phyloP scores from a whole-genome alignment of 2,329 filamentous ascomycete species.

The Fusarium miscanthi region DNA sequence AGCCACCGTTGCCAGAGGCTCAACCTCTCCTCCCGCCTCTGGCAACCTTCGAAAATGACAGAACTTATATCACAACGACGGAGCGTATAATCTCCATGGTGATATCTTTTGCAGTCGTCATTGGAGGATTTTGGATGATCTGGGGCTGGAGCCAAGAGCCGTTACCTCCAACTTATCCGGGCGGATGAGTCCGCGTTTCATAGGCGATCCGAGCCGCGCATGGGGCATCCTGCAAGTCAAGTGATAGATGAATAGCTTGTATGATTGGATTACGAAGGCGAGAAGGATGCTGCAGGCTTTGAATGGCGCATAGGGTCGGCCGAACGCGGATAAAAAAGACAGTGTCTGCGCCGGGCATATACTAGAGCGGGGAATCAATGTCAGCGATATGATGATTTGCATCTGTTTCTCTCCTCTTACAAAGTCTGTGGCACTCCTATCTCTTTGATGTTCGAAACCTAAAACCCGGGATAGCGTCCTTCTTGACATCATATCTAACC shows the following conservation, averaged over 20 bases:
- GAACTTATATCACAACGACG: no score
- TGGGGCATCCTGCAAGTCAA: neutral
- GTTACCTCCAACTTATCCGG: neutral
- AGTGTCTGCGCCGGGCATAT: neutral
- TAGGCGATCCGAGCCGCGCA: accelerated
- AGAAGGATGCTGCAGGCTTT: neutral
- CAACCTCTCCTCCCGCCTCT: neutral
- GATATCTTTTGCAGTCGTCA: neutral
- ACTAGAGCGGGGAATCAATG: neutral
- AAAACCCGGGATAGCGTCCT: no score
- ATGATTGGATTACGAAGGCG: neutral
- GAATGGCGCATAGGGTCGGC: accelerated
- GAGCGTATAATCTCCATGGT: neutral
- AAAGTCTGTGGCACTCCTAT: accelerated
- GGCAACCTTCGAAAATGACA: neutral
- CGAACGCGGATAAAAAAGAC: accelerated
- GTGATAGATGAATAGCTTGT: neutral
- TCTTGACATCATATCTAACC: no score
- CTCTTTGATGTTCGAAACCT: accelerated
- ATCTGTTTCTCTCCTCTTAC: neutral
- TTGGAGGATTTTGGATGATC: accelerated
- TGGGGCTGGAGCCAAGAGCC: neutral
- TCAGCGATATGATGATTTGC: accelerated
- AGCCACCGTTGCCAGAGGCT: neutral
- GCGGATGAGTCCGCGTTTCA: neutral